Evolutionary conservation across 768 basidiomycete species (phyloP).

Genomic region (Amyloporia xantha): DNA sequence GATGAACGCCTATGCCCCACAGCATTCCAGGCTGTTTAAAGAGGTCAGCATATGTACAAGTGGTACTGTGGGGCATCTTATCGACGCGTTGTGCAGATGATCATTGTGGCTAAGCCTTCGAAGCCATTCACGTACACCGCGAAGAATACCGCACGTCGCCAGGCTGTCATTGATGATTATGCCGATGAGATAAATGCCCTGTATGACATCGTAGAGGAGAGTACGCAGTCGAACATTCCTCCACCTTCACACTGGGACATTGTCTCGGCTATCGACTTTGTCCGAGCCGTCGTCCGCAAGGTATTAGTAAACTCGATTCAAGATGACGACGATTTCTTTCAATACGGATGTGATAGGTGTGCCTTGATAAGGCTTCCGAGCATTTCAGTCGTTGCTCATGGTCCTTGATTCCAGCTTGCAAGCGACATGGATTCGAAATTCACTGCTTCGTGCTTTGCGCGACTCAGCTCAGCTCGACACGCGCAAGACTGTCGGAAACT

Average conservation of each 20-base stretch:
- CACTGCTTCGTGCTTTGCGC: constrained; percentile 21
- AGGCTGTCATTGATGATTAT: constrained; percentile 26
- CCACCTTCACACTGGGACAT: constrained; percentile 24
- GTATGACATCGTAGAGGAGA: constrained; percentile 29
- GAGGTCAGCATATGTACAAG: constrained; percentile 31
- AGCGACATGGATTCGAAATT: constrained; percentile 29
- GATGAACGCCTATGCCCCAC: constrained; percentile 36
- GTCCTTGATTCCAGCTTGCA: constrained; percentile 23
- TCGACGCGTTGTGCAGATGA: too few relatives aligned
- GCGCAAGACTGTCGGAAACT: neutral
- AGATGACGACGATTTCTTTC: constrained; percentile 27
- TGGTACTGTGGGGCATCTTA: neutral
- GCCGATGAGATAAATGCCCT: constrained; percentile 33
- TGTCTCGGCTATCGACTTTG: constrained; percentile 21
- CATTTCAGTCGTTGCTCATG: too few relatives aligned
- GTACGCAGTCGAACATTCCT: constrained; percentile 24
- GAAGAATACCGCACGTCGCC: constrained; percentile 26
- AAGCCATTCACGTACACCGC: too few relatives aligned
- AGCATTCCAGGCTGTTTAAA: constrained; percentile 41
- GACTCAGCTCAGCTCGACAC: constrained; percentile 1
- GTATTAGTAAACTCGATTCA: constrained; percentile 23
- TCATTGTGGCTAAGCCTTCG: too few relatives aligned
- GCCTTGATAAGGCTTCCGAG: too few relatives aligned
- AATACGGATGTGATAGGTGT: constrained; percentile 2
- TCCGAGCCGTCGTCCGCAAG: constrained; percentile 26